Percentiles rank a stretch among this genome's conserved stretches.
Conservation (phyloP, 345 rosid genomes). For the Eucalyptus virginea region DNA sequence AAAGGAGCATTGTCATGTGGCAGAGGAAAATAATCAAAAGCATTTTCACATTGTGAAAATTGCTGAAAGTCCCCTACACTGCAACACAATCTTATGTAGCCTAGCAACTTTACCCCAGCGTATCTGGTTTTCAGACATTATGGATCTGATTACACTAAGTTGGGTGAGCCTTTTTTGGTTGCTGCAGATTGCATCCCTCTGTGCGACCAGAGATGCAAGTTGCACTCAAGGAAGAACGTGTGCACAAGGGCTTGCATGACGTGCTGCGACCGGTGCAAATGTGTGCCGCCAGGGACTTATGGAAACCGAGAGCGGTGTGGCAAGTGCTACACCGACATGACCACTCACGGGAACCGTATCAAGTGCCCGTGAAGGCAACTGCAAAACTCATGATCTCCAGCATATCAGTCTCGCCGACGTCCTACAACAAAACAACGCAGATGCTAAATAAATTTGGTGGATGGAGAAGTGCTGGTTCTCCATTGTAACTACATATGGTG, state of each 20-base stretch:
- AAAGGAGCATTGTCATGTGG: not conserved
- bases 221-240: slow-evolving; percentile 55
- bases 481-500: not conserved
- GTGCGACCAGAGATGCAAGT: slow-evolving; percentile 60
- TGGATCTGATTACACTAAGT: not conserved
- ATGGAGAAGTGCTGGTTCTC: not conserved
- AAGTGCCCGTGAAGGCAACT: slow-evolving; percentile 55
- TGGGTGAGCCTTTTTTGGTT: not conserved
- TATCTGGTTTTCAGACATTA: not conserved
- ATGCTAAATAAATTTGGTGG: not conserved
- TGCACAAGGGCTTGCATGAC: slow-evolving; percentile 80
- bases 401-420: not conserved
- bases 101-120: not conserved
- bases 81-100: not conserved
- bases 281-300: slow-evolving; percentile 92
- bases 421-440: not conserved
- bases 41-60: not conserved
- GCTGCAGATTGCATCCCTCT: slow-evolving; percentile 55
- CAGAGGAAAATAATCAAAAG: not conserved
- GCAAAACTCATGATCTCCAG: not conserved
- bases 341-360: slow-evolving; percentile 39
- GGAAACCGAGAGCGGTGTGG: slow-evolving; percentile 86
- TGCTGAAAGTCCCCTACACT: not conserved
- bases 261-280: slow-evolving; percentile 86
- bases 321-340: slow-evolving; percentile 78